Evolutionary conservation across 305 asterid species (phyloP), one percentile per base, ranked within the genome.

Genomic region (Fraxinus floribunda): DNA sequence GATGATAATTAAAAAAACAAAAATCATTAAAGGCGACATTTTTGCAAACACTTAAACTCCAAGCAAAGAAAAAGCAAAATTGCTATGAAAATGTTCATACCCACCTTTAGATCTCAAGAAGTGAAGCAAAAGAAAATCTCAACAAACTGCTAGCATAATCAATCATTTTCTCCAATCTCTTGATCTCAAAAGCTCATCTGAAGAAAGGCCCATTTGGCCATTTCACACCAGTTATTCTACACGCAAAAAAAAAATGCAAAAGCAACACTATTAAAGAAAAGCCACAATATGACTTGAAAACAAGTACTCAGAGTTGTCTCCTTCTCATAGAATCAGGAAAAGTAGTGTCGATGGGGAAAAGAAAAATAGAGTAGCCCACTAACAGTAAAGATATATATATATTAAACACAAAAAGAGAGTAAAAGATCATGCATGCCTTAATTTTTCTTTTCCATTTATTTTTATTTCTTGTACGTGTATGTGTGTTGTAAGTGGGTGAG

Each of bases 91-190:
- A 85, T 35, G 79, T 80, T 4, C 94, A 86, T 89, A 89, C 92
- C 96, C 91, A 95, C 89, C 91, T 88, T 82, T 85, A 89, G 97
- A 91, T 90, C 97, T 90, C 91, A 90, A 84, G 90, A 88, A 91
- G 89, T 89, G 88, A 87, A 90, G 85, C 89, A 78, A 85, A 87
- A 87, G 87, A 78, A 84, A 90, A 83, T 76, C 83, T 87, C 88
- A 86, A 83, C 82, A 88, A 88, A 86, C 76, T 77, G 89, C 87
- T 44, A 80, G 84, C 39, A 76, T 62, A 84, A 85, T 84, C 84
- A 94, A 91, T 89, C 89, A 89, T 92, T 83, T 89, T 86, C 85
- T 83, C 78, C 86, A 32, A 85, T 90, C 92, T 86, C 91, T 85
- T 87, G 83, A 88, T 84, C 95, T 88, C 91, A 88, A 92, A 86